Conservation (phyloP, 139 green algal genomes). For the Chlorella sp. region DNA sequence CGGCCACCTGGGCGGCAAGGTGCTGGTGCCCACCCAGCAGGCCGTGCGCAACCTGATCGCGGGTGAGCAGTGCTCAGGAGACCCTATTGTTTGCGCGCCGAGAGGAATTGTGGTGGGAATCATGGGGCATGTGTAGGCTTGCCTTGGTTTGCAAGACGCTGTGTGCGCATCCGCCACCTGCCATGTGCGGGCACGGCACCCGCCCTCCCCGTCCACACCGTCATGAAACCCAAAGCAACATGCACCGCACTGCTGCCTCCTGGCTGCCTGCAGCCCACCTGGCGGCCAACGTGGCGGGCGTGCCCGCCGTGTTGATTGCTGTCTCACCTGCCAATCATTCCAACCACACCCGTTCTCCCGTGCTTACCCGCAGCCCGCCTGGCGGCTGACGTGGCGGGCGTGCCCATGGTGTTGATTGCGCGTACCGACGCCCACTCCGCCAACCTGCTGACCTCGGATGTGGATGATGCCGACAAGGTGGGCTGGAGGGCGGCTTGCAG, state of each 20-base stretch:
- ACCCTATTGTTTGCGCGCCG: no score
- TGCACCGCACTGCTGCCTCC: no score
- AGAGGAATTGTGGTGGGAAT: no score
- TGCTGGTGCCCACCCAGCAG: slow-evolving; percentile 75
- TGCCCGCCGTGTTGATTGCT: background rate
- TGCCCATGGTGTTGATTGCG: slow-evolving; percentile 81
- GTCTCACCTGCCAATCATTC: background rate
- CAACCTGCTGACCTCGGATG: slow-evolving; percentile 85
- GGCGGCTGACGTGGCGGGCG: slow-evolving; percentile 77
- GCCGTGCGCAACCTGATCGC: slow-evolving; percentile 81
- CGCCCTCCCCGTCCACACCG: no score
- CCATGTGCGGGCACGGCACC: no score
- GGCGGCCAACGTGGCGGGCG: no score
- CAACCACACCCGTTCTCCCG: background rate
- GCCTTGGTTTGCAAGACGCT: no score
- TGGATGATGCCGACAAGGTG: slow-evolving; percentile 77
- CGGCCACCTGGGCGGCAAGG: slow-evolving; percentile 85
- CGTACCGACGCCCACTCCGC: slow-evolving; percentile 80
- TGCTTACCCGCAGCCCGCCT: slow-evolving; percentile 57
- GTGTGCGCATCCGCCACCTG: no score
- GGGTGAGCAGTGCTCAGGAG: no score
- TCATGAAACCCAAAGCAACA: no score
- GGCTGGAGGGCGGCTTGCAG: no score
- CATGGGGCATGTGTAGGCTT: no score
- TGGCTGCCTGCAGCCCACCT: background rate